Percentiles rank a stretch among this genome's conserved stretches.
Conservation (phyloP, 768 basidiomycete genomes). For the Lentinula edodes region DNA sequence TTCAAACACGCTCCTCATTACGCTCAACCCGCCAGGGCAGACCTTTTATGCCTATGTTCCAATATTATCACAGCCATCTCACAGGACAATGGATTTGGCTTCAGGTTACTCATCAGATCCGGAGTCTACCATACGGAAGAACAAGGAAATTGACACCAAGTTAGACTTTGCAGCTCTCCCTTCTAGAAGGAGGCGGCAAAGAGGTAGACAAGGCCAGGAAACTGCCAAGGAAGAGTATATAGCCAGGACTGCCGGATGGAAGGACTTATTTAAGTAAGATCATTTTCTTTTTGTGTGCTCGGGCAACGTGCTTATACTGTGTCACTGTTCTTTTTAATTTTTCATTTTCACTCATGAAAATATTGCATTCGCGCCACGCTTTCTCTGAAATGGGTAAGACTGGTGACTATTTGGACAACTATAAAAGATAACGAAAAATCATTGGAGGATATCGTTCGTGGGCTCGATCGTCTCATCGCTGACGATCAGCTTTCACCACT, state of each 20-base stretch:
- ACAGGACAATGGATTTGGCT: constrained; percentile 35
- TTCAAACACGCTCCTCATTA: constrained; percentile 68
- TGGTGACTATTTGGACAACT: constrained; percentile 46
- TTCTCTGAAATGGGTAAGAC: constrained; percentile 26
- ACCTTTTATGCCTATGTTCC: constrained; percentile 49
- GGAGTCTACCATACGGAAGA: constrained; percentile 46
- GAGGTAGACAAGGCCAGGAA: constrained; percentile 14
- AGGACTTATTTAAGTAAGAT: constrained; percentile 67
- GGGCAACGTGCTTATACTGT: constrained; percentile 3
- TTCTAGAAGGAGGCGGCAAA: constrained; percentile 28
- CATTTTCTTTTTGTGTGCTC: constrained; percentile 6
- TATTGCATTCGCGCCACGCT: neutral
- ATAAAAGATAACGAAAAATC: constrained; percentile 47
- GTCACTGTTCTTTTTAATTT: constrained; percentile 7
- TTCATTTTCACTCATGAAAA: neutral
- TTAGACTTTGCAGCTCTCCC: constrained; percentile 14
- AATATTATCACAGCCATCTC: constrained; percentile 17
- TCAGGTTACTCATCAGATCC: constrained; percentile 69
- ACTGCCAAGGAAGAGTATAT: constrained; percentile 11
- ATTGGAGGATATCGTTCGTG: constrained; percentile 39
- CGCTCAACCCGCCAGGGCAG: constrained; percentile 55
- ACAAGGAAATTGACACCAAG: constrained; percentile 23
- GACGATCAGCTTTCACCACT: constrained; percentile 31
- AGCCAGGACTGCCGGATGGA: constrained; percentile 50
- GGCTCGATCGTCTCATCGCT: constrained; percentile 42